Base-by-base conservation (phyloP, 768 basidiomycete genomes). In the Trametes cubensis region DNA sequence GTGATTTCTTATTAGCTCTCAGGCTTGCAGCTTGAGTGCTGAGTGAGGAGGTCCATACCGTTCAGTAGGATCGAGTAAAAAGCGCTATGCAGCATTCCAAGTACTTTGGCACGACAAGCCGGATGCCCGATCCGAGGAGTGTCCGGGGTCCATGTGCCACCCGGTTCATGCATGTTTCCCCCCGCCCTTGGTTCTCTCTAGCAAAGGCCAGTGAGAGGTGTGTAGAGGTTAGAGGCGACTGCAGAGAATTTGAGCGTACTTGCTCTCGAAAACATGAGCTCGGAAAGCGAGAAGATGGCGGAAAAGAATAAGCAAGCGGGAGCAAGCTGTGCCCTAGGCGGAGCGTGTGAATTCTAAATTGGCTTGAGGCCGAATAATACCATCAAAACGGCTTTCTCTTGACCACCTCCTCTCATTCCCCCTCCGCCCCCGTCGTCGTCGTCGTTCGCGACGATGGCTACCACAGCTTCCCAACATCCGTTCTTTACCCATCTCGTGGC, bases 401-500 rank as follows among this genome's bases (percentile, higher is more conserved):
- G 58, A 41, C 56, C 44, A 49, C 60, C 40, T 53, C 38, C 50
- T 53, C 55, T 46, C 59, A 48, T 42, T 30, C 26, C 45, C 50
- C 26, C 55, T 20, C 46, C 55, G n/a, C n/a, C 54, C 41, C 23
- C 59, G 39, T 53, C 60, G 55, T 55, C 56, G 47, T 44, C 62
- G 53, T 38, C 53, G 28, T n/a, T 41, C 51, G 60, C 69, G 67
- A 74, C 73, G 75, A 78, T 77, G 74, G 74, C 71, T 64, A 62
- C 75, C 66, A 73, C 69, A 63, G 60, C 54, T 28, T 55, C 17
- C 62, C 71, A 64, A 17, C 76, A 78, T 64, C 75, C 76, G 13
- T 85, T 85, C 66, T 63, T 82, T 46, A 76, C 80, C 0, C 82
- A 87, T 69, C 82, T 87, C 50, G 78, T 85, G 63, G 80, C 83